phyloP scores from a whole-genome alignment of 2,329 filamentous ascomycete species.

The Kalaharituber pfeilii region DNA sequence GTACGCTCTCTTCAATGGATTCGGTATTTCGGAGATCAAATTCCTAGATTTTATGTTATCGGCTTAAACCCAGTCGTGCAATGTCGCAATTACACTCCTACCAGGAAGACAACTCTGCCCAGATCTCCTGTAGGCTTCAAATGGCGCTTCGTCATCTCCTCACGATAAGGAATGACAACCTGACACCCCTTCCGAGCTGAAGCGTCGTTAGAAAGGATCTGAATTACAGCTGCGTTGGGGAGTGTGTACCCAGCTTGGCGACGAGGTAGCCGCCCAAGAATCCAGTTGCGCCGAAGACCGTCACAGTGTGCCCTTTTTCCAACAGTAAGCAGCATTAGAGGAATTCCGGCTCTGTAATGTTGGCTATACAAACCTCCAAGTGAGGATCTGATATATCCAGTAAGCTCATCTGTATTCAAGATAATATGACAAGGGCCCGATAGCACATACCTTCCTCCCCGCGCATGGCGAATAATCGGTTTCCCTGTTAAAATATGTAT shows the following conservation, averaged over 20 bases:
- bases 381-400: conserved; percentile 43
- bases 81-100: conserved; percentile 30
- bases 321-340: conserved; percentile 16
- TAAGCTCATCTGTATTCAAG: not conserved
- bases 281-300: conserved; percentile 93
- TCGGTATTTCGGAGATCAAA: conserved; percentile 86
- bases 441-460: conserved; percentile 51
- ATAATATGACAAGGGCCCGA: not conserved
- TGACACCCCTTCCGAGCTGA: conserved; percentile 83
- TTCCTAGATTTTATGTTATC: conserved; percentile 40
- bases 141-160: conserved; percentile 96
- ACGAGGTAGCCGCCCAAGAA: conserved; percentile 95
- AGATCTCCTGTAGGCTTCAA: conserved; percentile 92
- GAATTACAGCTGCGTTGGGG: conserved; percentile 20
- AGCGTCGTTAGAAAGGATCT: conserved; percentile 7
- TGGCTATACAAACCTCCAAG: conserved; percentile 49
- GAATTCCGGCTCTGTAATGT: conserved; percentile 16
- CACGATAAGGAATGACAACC: conserved; percentile 80
- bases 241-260: conserved; percentile 59
- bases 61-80: not conserved
- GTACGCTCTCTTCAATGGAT: conserved; percentile 89
- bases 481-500: not conserved
- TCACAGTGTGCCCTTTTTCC: conserved; percentile 68
- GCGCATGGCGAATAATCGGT: conserved; percentile 33
- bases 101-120: conserved; percentile 72